Evolutionary conservation across 108 stramenopile species (phyloP).

Genomic region (Nitzschia sp.): DNA sequence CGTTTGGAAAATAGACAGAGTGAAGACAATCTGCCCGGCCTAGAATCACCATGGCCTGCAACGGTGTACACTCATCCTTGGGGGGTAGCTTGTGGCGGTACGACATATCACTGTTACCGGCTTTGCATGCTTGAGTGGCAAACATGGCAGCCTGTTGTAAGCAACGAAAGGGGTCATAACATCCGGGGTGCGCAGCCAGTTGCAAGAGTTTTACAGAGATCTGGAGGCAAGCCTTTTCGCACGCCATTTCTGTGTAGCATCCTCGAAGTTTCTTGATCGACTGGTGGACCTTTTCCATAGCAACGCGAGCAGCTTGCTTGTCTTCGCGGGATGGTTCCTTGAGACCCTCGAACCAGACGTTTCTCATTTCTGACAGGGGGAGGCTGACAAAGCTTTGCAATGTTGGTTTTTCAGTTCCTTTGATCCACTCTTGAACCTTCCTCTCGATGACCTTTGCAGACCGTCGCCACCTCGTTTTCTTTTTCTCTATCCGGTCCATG

Average conservation of each 20-base stretch:
- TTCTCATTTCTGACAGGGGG: conserved; percentile 19
- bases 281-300: conserved; percentile 56
- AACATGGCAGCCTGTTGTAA: conserved; percentile 84
- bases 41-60: conserved; percentile 73
- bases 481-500: background rate
- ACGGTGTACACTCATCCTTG: conserved; percentile 46
- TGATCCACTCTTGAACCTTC: conserved; percentile 28
- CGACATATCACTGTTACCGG: conserved; percentile 62
- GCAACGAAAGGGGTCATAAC: conserved; percentile 75
- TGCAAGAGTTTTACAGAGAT: conserved; percentile 65
- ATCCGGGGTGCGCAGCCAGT: conserved; percentile 51
- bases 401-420: conserved; percentile 16
- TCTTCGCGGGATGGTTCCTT: conserved; percentile 6
- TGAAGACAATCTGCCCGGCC: conserved; percentile 85
- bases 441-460: conserved; percentile 8
- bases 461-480: background rate
- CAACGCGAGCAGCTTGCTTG: background rate
- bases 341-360: conserved; percentile 6
- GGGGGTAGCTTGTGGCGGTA: conserved; percentile 65
- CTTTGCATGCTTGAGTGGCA: conserved; percentile 72
- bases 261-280: conserved; percentile 52
- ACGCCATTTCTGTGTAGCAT: conserved; percentile 61
- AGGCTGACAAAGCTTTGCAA: conserved; percentile 21
- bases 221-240: conserved; percentile 66
- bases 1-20: conserved; percentile 70